Evolutionary conservation across 2,329 filamentous ascomycete species (phyloP).

Genomic region (Cytospora chrysosperma): DNA sequence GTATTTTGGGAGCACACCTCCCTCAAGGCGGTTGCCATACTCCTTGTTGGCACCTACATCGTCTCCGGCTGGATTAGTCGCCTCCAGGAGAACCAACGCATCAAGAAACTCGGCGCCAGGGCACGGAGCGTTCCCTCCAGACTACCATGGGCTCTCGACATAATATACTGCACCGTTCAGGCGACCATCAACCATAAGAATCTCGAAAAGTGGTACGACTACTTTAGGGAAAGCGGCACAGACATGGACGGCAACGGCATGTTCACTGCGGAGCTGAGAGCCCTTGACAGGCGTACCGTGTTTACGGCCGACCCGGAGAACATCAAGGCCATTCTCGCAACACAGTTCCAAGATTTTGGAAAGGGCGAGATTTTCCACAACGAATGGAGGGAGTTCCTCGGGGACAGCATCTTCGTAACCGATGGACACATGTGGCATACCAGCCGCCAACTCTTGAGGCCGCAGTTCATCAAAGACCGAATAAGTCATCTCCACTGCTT

Average conservation of each 20-base stretch:
- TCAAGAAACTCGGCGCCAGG: conserved; percentile 47
- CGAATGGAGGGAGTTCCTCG: conserved; percentile 75
- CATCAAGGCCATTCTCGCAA: conserved; percentile 85
- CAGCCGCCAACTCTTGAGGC: conserved; percentile 77
- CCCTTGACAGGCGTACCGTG: conserved; percentile 59
- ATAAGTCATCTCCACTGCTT: conserved; percentile 80
- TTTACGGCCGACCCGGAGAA: conserved; percentile 85
- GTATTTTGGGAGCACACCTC: conserved; percentile 45
- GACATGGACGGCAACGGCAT: conserved; percentile 53
- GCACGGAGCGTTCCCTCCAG: conserved; percentile 37
- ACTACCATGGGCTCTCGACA: conserved; percentile 62
- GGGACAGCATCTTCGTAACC: conserved; percentile 75
- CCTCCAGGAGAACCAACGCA: conserved; percentile 44
- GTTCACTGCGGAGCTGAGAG: conserved; percentile 60
- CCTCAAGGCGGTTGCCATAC: conserved; percentile 38
- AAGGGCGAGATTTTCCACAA: conserved; percentile 74
- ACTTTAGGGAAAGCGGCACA: conserved; percentile 44
- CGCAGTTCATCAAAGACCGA: conserved; percentile 83
- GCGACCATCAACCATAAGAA: conserved; percentile 54
- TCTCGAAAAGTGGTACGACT: conserved; percentile 58
- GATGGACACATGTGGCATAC: conserved; percentile 78
- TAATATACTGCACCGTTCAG: conserved; percentile 57
- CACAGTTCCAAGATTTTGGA: conserved; percentile 82
- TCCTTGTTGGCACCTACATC: conserved; percentile 38
- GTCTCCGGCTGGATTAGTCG: conserved; percentile 39